Evolutionary conservation across 2,329 filamentous ascomycete genomes (phyloP), one percentile per base, ranked within the genome.

Genomic region (Hawksworthiomyces lignivorus): DNA sequence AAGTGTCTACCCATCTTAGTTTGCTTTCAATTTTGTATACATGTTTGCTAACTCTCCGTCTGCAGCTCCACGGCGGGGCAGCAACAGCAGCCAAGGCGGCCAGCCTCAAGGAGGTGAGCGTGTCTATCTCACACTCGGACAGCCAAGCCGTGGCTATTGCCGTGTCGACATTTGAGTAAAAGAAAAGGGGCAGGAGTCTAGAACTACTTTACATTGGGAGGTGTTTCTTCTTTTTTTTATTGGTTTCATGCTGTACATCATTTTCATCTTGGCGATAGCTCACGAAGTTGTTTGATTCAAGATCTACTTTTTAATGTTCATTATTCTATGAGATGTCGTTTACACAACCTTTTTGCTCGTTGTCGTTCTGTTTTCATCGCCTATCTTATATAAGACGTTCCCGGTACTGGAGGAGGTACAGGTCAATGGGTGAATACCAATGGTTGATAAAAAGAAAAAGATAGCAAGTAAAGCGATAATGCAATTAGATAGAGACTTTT

Each of bases 61-160:
- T 48, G 52, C 56, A 96, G 87, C 79, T 98, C 35, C 83, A 90
- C 52, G 92, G 90, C 52, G 79, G 85, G 48, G 92, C 92, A 40
- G 80, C 87, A 48, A 67, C 77, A 39, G 87, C 87, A 41, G 92
- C 92, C n/a, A 80, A 84, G 61, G 75, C 86, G 62, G 87, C 84
- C 20, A 87, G 89, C 48, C 80, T 97, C 32, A 94, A 90, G 72
- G 80, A 81, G 42, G 82, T 97, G 50, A 90, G 75, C 51, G 84
- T 98, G 53, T 95, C 88, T 58, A 96, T 98, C 59, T 96, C 90
- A 54, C 94, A 98, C 67, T 92, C 85, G 29, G 90, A 97, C 54
- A 82, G 75, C 45, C 92, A 98, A 66, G 89, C 92, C 47, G 89
- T 97, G 56, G 90, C 92, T 34, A 86, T 98, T 56, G 92, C 94